Evolutionary conservation across 345 rosid species (phyloP), one percentile per base, ranked within the genome.

Genomic region (Eutrema heterophyllum): DNA sequence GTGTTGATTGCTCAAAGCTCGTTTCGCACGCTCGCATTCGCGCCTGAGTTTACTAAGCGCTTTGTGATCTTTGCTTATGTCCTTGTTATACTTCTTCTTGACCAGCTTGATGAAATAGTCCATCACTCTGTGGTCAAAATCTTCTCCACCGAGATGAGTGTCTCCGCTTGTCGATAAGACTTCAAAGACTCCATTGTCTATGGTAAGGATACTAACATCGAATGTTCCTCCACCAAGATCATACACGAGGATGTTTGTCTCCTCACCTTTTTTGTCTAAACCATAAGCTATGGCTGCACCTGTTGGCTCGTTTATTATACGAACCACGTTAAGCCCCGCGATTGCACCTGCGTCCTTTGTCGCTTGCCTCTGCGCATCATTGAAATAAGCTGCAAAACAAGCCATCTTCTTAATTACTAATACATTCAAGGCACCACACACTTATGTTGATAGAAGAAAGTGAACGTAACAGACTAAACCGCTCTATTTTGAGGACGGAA

Each of bases 141-240:
- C 87, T 75, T 84, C 89, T 30, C 85, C 86, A 57, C 86, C 89
- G 14, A 86, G 48, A 43, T 84, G 86, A 16, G 89, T 84, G 58
- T 84, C 83, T 30, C 89, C 87, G 15, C 84, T 79, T 15, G 88
- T 84, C 29, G 90, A 77, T 9, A 81, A 68, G 29, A 83, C 86
- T 75, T 86, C 84, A 57, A 86, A 83, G 60, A 83, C 82, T 2
- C 85, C 86, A 30, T 78, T 79, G 38, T 86, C 84, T 30, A 86
- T 79, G n/a, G 85, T 73, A 67, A 84, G 71, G 36, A 86, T 65
- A 52, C 85, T 82, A 15, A 82, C 87, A 64, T 86, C 87, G 59
- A 84, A 86, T 40, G 89, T 84, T 24, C 87, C 86, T 15, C 87
- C 89, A 49, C 89, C 87, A 43, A 85, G 85, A 59, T 85, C 87